Percentiles rank a stretch among this genome's conserved stretches.
These are phyloP conservation scores for Globisporangium rhizosaccharum DNA, from an alignment of 352 stramenopile genomes.

Conservation along the genomic window DNA sequence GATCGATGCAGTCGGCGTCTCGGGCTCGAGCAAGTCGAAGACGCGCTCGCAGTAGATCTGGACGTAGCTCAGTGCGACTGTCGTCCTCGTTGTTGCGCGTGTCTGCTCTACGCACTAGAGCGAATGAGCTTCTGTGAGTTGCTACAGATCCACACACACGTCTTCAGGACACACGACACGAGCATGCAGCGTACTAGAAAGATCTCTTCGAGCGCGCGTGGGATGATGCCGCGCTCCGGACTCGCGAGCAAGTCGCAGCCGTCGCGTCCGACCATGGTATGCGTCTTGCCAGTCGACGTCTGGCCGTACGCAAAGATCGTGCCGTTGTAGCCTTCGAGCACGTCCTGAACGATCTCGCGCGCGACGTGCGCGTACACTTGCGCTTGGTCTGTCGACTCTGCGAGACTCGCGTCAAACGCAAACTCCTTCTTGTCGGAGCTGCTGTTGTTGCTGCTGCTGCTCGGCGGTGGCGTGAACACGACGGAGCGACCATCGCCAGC, in stretches of 20 bases:
- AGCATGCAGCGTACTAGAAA: slow-evolving; percentile 29
- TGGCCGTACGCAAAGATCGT: slow-evolving; percentile 70
- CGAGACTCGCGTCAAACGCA: slow-evolving; percentile 50
- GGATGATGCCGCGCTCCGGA: slow-evolving; percentile 46
- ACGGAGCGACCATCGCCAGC: slow-evolving; percentile 25
- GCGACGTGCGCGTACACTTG: slow-evolving; percentile 47
- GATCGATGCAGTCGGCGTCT: slow-evolving; percentile 34
- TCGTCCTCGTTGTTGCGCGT: slow-evolving; percentile 29
- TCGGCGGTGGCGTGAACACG: slow-evolving; percentile 17
- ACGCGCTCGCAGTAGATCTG: slow-evolving; percentile 84
- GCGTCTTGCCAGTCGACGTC: slow-evolving; percentile 59
- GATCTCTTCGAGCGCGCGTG: slow-evolving; percentile 53
- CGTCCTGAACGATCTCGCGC: slow-evolving; percentile 50
- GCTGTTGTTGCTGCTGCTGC: slow-evolving; percentile 11
- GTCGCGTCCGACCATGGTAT: slow-evolving; percentile 58
- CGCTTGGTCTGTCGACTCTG: slow-evolving; percentile 32
- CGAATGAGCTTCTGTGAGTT: neutral
- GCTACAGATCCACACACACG: neutral
- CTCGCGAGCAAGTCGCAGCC: slow-evolving; percentile 22
- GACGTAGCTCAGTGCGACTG: slow-evolving; percentile 59
- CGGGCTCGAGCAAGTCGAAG: slow-evolving; percentile 55
- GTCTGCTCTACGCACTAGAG: slow-evolving; percentile 21
- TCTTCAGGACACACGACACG: neutral
- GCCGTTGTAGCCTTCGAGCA: slow-evolving; percentile 60
- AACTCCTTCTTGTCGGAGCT: slow-evolving; percentile 39